Base-by-base conservation (phyloP, 148 eudicot genomes). In the Agrostemma githago region DNA sequence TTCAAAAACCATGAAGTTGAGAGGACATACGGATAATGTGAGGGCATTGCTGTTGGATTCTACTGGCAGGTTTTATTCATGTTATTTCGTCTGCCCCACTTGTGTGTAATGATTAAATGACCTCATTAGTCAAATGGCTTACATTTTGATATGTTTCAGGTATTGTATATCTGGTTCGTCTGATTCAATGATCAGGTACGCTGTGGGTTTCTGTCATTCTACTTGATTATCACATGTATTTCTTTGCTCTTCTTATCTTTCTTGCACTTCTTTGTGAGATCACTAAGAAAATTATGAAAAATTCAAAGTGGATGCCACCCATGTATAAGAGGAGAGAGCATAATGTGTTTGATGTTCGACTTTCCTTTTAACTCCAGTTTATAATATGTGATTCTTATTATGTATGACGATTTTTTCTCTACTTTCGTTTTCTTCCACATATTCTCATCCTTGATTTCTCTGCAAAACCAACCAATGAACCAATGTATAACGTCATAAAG, bases 161-260 rank as follows among this genome's bases (percentile, higher is more conserved):
- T 86, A 81, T 65, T 95, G 99, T 82, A 85, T 95, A 78, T 95
- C 99, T 57, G 99, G 99, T 70, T 95, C 99, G 57, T 95, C 99
- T 70, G 99, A 95, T 85, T 92, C 93, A 67, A 92, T 95, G 99
- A 94, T 94, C 85, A 92, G 98, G 98, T 91, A 70, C 72, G 69
- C 66, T 26, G 34, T 0, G 34, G 34, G 34, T 26, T 26, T 26
- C 34, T 26, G 34, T 26, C 34, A 26, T 26, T 26, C 34, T 26
- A 26, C 34, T 26, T 26, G 34, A 26, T 26, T 26, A 26, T 72
- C 6, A 61, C 14, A 37, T 56, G n/a, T 53, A 53, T 59, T 53
- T 44, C 9, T 38, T 16, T 79, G 5, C 60, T 41, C 39, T 8
- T 40, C 40, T 48, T 39, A 16, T 40, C 14, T 43, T 16, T 42